Evolutionary conservation across 2,329 filamentous ascomycete species (phyloP).

Genomic region (Allantophomopsis lycopodina): DNA sequence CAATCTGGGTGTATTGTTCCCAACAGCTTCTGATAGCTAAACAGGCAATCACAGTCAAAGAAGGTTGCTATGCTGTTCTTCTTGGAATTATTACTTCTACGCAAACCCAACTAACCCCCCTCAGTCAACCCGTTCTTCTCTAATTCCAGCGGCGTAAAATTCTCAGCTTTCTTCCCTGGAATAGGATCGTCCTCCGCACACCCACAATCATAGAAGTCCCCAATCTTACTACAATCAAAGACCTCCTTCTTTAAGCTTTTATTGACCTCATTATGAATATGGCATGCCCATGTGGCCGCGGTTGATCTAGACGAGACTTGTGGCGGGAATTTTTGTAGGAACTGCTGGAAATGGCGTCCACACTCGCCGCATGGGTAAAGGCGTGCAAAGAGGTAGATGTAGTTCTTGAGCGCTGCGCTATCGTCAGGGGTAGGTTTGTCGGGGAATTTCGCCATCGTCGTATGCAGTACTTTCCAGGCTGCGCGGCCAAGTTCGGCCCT

Average conservation of each 20-base stretch:
- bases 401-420: slow-evolving; percentile 46
- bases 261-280: slow-evolving; percentile 56
- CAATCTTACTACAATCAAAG: slow-evolving; percentile 55
- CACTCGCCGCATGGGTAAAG: slow-evolving; percentile 61
- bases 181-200: slow-evolving; percentile 50
- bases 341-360: slow-evolving; percentile 49
- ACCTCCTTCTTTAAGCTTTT: slow-evolving; percentile 43
- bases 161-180: slow-evolving; percentile 17
- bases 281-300: slow-evolving; percentile 55
- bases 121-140: slow-evolving; percentile 13
- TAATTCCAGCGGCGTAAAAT: slow-evolving; percentile 17
- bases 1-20: no score
- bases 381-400: slow-evolving; percentile 52
- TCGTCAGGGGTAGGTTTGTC: slow-evolving; percentile 50
- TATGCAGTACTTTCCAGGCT: slow-evolving; percentile 58
- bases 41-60: no score
- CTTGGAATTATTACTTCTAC: no score
- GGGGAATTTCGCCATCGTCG: slow-evolving; percentile 57
- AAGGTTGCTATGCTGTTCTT: no score
- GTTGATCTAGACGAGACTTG: slow-evolving; percentile 49
- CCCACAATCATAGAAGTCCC: slow-evolving; percentile 60
- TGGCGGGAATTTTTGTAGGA: slow-evolving; percentile 48
- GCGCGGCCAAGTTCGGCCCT: slow-evolving; percentile 48
- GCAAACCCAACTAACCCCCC: slow-evolving; percentile 4
- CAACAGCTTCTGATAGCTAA: no score